phyloP scores from a whole-genome alignment of 1,139 yeast genomes.

The Magnusiomyces clavatus region DNA sequence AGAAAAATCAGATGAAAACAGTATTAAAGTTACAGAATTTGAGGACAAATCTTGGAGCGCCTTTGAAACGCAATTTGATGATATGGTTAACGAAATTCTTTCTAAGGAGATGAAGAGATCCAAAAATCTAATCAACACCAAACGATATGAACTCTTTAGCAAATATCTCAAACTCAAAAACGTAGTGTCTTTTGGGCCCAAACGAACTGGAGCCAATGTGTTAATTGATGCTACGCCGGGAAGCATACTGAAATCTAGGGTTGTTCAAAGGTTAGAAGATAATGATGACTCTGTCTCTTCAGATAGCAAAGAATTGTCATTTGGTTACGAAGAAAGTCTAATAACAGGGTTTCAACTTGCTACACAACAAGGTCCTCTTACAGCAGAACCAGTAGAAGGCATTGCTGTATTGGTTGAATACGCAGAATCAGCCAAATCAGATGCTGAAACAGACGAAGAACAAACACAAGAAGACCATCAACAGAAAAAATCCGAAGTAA shows the following conservation, averaged over 20 bases:
- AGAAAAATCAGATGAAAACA: neutral
- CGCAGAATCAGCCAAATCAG: conserved; percentile 24
- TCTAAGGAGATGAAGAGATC: neutral
- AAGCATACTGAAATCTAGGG: neutral
- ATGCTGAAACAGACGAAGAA: conserved; percentile 11
- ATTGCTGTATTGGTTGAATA: conserved; percentile 46
- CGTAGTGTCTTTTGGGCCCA: conserved; percentile 71
- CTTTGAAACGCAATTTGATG: neutral
- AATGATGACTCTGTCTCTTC: conserved; percentile 1
- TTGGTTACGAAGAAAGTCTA: conserved; percentile 55
- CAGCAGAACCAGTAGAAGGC: conserved; percentile 85
- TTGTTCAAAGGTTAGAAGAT: neutral
- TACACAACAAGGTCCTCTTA: conserved; percentile 76
- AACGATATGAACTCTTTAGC: neutral
- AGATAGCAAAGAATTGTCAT: neutral
- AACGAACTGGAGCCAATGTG: conserved; percentile 67
- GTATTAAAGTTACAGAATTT: neutral
- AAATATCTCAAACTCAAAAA: conserved; percentile 28
- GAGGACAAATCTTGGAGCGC: neutral
- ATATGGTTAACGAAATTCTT: neutral
- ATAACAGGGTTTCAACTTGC: conserved; percentile 83
- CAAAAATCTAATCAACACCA: too few relatives aligned
- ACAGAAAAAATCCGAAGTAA: conserved; percentile 14
- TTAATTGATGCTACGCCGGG: conserved; percentile 42
- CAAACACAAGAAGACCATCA: conserved; percentile 17